Conservation (phyloP, 208 protist species). For the Leishmania major region DNA sequence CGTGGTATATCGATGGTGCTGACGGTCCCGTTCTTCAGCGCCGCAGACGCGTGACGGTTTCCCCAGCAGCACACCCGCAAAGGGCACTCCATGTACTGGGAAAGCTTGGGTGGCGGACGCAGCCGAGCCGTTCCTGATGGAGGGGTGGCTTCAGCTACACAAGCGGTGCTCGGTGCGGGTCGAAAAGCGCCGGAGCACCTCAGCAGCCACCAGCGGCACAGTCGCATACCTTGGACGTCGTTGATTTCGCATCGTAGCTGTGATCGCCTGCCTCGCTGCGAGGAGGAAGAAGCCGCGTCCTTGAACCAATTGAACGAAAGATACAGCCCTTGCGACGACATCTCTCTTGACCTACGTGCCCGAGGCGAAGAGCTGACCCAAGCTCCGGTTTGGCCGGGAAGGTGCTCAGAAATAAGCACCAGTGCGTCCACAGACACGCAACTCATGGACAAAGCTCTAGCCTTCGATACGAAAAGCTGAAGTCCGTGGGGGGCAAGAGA, state of each 20-base stretch:
- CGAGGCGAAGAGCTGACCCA: conserved; percentile 13
- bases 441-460: not conserved
- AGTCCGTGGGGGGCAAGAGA: not conserved
- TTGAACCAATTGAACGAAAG: conserved; percentile 22
- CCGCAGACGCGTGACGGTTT: conserved; percentile 12
- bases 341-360: conserved; percentile 12
- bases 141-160: not conserved
- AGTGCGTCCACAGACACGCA: conserved; percentile 2
- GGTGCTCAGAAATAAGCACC: conserved; percentile 10
- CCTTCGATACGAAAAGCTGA: not conserved
- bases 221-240: conserved; percentile 12
- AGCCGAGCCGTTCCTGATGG: not conserved
- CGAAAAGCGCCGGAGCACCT: conserved; percentile 10
- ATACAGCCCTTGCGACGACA: conserved; percentile 6
- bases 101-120: conserved; percentile 5
- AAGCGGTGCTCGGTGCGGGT: not conserved
- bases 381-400: conserved; percentile 6
- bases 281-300: not conserved
- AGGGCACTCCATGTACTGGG: conserved; percentile 6
- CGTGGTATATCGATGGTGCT: conserved; percentile 6
- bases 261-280: not conserved
- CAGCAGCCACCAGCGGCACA: conserved; percentile 33
- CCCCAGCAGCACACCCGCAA: conserved; percentile 23
- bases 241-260: conserved; percentile 21
- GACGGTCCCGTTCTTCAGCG: conserved; percentile 3